Conservation (phyloP, 345 rosid species). For the Psidium guajava region DNA sequence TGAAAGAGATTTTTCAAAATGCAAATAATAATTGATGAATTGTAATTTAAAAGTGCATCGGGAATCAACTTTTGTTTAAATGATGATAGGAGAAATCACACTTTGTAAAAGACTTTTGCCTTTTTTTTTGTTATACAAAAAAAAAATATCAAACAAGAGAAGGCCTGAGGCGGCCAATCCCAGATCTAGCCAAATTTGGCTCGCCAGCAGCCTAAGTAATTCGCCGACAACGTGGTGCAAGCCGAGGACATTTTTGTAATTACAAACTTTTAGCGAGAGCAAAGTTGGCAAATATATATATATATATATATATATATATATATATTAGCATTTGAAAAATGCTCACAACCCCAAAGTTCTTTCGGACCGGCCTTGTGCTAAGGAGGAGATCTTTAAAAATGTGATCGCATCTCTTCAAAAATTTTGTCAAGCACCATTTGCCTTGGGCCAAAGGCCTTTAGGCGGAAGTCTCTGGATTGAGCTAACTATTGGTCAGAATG, state of each 20-base stretch:
- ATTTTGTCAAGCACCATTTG: background rate
- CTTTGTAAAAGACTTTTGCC: background rate
- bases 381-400: no score
- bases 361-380: background rate
- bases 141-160: background rate
- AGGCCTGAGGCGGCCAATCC: no score
- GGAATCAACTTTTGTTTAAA: background rate
- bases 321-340: background rate
- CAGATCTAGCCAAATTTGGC: no score
- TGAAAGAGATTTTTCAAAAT: background rate
- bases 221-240: rapidly evolving
- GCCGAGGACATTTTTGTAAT: background rate
- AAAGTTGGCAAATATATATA: no score
- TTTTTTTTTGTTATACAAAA: background rate
- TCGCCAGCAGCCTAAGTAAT: background rate
- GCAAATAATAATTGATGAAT: background rate
- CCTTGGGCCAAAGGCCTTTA: background rate
- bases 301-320: no score
- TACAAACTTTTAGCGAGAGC: background rate
- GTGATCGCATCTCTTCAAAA: background rate
- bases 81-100: background rate
- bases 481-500: background rate
- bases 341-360: background rate
- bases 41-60: background rate
- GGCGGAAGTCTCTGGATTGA: background rate